These are phyloP conservation scores for Lachnellula arida DNA, from an alignment of 2,329 filamentous ascomycete genomes.

Conservation along the genomic window DNA sequence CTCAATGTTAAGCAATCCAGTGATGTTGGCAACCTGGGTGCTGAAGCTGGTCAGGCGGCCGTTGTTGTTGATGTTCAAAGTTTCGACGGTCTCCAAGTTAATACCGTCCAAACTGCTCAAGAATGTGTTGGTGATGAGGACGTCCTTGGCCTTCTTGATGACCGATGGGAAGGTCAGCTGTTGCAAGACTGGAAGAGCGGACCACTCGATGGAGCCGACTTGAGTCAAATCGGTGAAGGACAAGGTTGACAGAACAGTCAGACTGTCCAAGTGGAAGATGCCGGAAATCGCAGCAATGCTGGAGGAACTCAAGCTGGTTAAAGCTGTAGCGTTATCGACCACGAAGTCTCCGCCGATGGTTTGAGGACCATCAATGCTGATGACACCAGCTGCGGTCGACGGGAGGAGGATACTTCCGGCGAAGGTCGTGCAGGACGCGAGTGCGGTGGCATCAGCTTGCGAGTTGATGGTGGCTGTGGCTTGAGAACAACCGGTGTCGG, in stretches of 20 bases:
- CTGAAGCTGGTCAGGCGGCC: conserved; percentile 68
- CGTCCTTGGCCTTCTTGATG: conserved; percentile 61
- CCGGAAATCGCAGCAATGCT: conserved; percentile 63
- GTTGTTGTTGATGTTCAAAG: conserved; percentile 89
- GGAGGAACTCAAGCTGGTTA: conserved; percentile 59
- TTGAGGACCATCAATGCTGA: conserved; percentile 58
- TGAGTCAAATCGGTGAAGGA: conserved; percentile 59
- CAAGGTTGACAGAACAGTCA: conserved; percentile 65
- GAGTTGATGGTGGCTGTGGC: conserved; percentile 30
- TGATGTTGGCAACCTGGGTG: conserved; percentile 74
- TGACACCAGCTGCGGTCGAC: conserved; percentile 23
- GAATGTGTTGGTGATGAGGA: conserved; percentile 82
- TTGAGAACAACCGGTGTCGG: conserved; percentile 25
- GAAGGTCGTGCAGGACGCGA: conserved; percentile 28
- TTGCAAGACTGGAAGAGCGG: conserved; percentile 62
- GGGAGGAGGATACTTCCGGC: conserved; percentile 33
- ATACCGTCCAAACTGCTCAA: conserved; percentile 76
- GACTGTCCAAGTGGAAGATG: conserved; percentile 62
- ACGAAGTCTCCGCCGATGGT: conserved; percentile 54
- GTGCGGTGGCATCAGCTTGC: conserved; percentile 27
- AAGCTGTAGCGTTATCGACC: conserved; percentile 54
- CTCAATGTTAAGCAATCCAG: conserved; percentile 63
- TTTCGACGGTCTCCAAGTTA: conserved; percentile 66
- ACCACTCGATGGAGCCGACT: conserved; percentile 66
- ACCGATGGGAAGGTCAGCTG: conserved; percentile 52